Evolutionary conservation across 148 eudicot species (phyloP), one percentile per base, ranked within the genome.

Genomic region (Rhododendron vialii): DNA sequence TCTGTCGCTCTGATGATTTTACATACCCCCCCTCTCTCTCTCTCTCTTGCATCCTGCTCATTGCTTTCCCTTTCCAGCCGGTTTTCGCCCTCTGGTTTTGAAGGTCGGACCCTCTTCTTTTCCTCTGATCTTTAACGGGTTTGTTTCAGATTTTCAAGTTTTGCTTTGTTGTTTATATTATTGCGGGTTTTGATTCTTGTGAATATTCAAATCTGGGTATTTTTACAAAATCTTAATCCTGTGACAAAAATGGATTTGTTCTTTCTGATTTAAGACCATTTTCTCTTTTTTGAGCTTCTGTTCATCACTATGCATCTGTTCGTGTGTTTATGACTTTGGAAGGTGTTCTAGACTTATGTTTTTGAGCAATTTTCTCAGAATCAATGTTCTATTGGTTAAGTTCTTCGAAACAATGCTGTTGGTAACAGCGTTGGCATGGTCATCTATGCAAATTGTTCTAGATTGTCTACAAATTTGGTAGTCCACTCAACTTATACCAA

Each of bases 391-490:
- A 7, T 65, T 6, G 78, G 79, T 75, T 36, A 35, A 41, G 18
- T 45, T 45, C 18, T 47, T 75, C 18, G 41, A 82, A 82, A 22
- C 84, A 82, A 82, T 82, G 22, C 12, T 82, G 33, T 91, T 91
- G 92, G 85, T 85, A 78, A n/a, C 22, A 87, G 93, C 59, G 90
- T 83, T 83, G 80, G 85, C 20, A 20, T 30, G 30, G 74, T 71
- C 43, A 45, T 36, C 86, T 74, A 26, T 48, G 48, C 36, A 73
- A 74, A 26, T 38, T 65, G 85, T 55, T 85, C 86, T 89, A 84
- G 84, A 43, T 88, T 91, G 92, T 93, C 92, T 91, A 83, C 84
- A 88, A 84, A 78, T 85, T 84, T 89, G 86, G 78, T 74, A 57
- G 57, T 71, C 17, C 41, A 38, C 11, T 84, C 28, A 77, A 36